Evolutionary conservation across 1,284 basidiomycete species (phyloP).

Genomic region (Ustilago vetiveriae): DNA sequence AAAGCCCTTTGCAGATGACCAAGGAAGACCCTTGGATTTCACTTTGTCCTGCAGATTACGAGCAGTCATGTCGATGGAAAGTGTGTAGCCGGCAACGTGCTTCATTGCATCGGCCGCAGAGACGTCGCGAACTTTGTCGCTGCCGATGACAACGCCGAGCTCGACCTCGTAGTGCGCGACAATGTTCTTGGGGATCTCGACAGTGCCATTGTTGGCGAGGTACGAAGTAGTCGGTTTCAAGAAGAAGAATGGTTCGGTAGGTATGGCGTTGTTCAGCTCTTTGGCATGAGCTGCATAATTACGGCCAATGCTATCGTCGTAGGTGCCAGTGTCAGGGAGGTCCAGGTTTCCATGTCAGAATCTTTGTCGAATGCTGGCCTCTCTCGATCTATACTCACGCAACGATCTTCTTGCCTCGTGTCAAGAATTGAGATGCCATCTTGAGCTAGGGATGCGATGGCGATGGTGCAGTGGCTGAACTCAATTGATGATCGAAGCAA

Average conservation of each 20-base stretch:
- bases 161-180: conserved; percentile 94
- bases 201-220: conserved; percentile 75
- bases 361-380: no score
- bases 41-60: conserved; percentile 92
- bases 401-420: conserved; percentile 48
- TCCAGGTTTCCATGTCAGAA: no score
- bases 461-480: background rate
- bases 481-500: no score
- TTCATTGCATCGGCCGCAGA: conserved; percentile 76
- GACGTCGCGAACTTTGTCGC: conserved; percentile 81
- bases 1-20: conserved; percentile 90
- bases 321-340: no score
- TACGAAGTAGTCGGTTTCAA: conserved; percentile 94
- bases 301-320: conserved; percentile 62
- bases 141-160: conserved; percentile 91
- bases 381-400: conserved; percentile 50
- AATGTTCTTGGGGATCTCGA: conserved; percentile 88
- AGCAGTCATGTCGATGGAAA: conserved; percentile 94
- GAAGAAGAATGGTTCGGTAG: conserved; percentile 98
- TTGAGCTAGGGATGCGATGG: no score
- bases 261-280: conserved; percentile 87
- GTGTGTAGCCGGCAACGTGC: conserved; percentile 90
- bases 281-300: conserved; percentile 81
- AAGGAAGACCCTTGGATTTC: conserved; percentile 91
- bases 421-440: conserved; percentile 34